Base-by-base conservation (phyloP, 2,329 filamentous ascomycete genomes). In the Hortaea werneckii region DNA sequence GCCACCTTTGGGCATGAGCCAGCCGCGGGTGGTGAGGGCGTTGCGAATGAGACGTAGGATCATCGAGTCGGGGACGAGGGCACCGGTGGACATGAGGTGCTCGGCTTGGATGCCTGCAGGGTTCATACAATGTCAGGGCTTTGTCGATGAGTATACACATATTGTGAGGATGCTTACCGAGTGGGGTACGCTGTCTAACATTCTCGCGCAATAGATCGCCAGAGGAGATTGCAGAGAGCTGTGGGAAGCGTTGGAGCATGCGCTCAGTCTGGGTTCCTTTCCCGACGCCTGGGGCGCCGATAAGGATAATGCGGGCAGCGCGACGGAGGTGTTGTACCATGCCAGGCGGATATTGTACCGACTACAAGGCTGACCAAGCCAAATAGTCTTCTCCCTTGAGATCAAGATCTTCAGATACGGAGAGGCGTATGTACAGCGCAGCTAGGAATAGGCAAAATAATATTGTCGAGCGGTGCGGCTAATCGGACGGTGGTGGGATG, bases 201-300 rank as follows among this genome's bases (percentile, higher is more conserved):
- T 96, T 94, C 63, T 87, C 81, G 51, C 92, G 83, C 48, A 98
- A 72, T 11, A 98, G 73, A 66, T 98, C 90, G 50, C 92, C 92
- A 4, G 92, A 95, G 67, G 87, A 94, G 66, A 98, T 90, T 12
- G 88, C 83, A 44, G 87, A 84, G 40, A 98, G 74, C 61, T 95
- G 85, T 3, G 89, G 87, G 63, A 92, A 98, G 55, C 85, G 81
- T 56, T 82, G 74, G 56, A 96, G 81, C 51, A 98, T 74, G 50
- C 92, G 81, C 66, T 94, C 86, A 43, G 87, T 87, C 71, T 98
- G 92, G 3, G 92, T 98, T 52, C 60, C 92, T 67, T 98, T 98
- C 52, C 92, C 92, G 47, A 95, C 92, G 48, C 89, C 89, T n/a
- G 92, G 92, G 43, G 90, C 89, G 58, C 92, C 92, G 58, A 98